Evolutionary conservation across 495 filamentous ascomycete species (phyloP).

Genomic region (Xylaria bambusicola): DNA sequence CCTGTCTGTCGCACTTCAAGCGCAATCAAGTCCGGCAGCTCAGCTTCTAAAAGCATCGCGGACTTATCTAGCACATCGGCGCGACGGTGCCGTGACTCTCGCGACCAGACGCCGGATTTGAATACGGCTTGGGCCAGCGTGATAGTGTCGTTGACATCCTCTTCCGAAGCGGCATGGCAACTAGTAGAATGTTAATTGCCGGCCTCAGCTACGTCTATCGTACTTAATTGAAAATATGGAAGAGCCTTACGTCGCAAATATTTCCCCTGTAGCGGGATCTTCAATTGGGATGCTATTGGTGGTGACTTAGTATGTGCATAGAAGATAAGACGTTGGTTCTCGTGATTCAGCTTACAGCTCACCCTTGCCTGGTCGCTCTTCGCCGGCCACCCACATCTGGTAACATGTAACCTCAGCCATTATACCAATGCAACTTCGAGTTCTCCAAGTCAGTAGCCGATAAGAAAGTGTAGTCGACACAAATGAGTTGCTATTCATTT

Average conservation of each 20-base stretch:
- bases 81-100: slow-evolving; percentile 52
- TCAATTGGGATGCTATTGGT: slow-evolving; percentile 36
- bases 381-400: slow-evolving; percentile 36
- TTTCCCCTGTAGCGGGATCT: slow-evolving; percentile 38
- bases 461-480: too few species aligned
- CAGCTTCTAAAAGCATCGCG: slow-evolving; percentile 50
- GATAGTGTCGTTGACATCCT: slow-evolving; percentile 51
- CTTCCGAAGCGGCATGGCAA: slow-evolving; percentile 52
- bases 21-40: slow-evolving; percentile 52
- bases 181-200: slow-evolving; percentile 33
- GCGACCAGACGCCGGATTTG: slow-evolving; percentile 60
- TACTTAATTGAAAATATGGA: neutral
- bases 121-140: slow-evolving; percentile 48
- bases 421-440: neutral
- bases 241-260: slow-evolving; percentile 36
- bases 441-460: too few species aligned
- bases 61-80: slow-evolving; percentile 60
- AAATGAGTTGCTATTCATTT: too few species aligned
- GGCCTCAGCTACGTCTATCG: slow-evolving; percentile 3
- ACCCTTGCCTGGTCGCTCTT: slow-evolving; percentile 26
- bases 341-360: slow-evolving; percentile 22
- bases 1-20: slow-evolving; percentile 65
- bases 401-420: slow-evolving; percentile 19
- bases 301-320: neutral
- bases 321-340: neutral